Percentiles rank a stretch among this genome's conserved stretches.
Conservation (phyloP, 2,329 filamentous ascomycete genomes). For the Colletotrichum caudatum region DNA sequence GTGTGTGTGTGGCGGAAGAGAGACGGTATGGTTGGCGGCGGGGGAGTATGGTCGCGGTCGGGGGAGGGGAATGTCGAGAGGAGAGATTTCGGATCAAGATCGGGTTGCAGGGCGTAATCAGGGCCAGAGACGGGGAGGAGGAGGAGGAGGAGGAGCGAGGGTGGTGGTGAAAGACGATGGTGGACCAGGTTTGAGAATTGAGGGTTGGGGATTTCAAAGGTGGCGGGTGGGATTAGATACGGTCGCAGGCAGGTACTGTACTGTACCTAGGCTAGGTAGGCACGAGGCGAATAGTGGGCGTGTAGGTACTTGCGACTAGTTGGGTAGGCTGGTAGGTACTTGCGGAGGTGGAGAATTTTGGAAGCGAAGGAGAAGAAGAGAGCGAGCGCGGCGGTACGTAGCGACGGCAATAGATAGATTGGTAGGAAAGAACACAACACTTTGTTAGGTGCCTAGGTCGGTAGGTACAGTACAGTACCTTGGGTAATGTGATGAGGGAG, state of each 20-base stretch:
- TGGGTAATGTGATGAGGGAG: not conserved
- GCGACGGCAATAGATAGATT: not conserved
- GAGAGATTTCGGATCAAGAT: slow-evolving; percentile 15
- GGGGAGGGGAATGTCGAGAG: slow-evolving; percentile 3
- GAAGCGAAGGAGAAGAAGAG: not conserved
- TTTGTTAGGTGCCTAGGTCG: not conserved
- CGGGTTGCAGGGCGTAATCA: slow-evolving; percentile 14
- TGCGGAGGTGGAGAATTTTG: slow-evolving; percentile 18
- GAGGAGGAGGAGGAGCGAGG: not conserved
- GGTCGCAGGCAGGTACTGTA: slow-evolving; percentile 9
- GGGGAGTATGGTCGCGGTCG: slow-evolving; percentile 12
- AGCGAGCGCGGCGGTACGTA: slow-evolving; percentile 1
- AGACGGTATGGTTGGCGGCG: slow-evolving; percentile 3
- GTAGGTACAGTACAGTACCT: not conserved
- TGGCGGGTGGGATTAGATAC: slow-evolving; percentile 32
- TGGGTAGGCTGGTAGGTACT: not conserved
- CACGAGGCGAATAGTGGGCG: not conserved
- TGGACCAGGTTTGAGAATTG: slow-evolving; percentile 24
- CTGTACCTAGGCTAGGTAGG: not conserved
- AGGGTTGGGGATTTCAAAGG: slow-evolving; percentile 39
- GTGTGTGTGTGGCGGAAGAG: not conserved
- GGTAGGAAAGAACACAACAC: no score
- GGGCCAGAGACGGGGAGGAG: not conserved
- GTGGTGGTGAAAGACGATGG: slow-evolving; percentile 9
- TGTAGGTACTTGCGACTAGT: not conserved